phyloP scores from a whole-genome alignment of 257 asterid species.

The Solanum piurae region DNA sequence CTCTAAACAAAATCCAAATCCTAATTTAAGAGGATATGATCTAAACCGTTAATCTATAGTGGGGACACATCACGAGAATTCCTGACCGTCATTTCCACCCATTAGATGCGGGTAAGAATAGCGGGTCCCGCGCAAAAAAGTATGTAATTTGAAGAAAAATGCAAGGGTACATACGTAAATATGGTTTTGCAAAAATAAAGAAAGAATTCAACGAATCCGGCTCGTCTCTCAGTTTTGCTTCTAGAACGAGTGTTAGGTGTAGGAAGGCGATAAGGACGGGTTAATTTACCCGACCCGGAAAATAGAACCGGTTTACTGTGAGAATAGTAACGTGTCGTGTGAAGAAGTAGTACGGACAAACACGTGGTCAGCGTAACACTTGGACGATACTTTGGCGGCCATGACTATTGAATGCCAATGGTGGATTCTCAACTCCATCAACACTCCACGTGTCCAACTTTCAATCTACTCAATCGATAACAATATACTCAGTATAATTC shows the following conservation, averaged over 20 bases:
- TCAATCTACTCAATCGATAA: background rate
- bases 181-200: background rate
- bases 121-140: background rate
- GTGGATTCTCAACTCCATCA: background rate
- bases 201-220: background rate
- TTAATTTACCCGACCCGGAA: background rate
- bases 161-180: background rate
- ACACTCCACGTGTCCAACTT: background rate
- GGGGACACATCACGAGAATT: background rate
- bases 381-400: background rate
- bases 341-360: background rate
- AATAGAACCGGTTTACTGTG: background rate
- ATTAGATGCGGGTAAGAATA: background rate
- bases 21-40: background rate
- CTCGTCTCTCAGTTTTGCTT: background rate
- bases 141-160: background rate
- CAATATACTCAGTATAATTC: too few relatives aligned
- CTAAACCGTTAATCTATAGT: background rate
- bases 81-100: background rate
- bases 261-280: background rate
- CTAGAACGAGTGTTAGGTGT: background rate
- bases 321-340: slow-evolving; percentile 6
- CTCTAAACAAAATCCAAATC: background rate
- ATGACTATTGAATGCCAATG: background rate
- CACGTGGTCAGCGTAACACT: slow-evolving; percentile 24